A percentile compares a stretch with the other conserved stretches of the same genome.
phyloP scores from a whole-genome alignment of 331 rosid genomes.

The Acacia concinna region DNA sequence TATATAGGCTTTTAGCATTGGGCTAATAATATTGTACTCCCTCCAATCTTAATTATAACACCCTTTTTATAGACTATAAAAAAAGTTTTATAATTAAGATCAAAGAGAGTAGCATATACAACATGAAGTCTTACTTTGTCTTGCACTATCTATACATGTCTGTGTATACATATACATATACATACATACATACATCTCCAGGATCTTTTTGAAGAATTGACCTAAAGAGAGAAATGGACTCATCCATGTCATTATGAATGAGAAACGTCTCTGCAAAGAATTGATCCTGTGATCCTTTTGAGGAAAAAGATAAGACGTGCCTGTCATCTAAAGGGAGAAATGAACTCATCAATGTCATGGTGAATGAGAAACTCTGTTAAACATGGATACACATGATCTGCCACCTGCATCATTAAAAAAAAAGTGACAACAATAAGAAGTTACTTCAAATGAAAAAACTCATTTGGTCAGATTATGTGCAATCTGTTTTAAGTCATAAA shows the following conservation, averaged over 20 bases:
- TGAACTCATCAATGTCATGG: conserved; percentile 52
- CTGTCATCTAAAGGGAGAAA: not conserved
- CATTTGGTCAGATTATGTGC: not conserved
- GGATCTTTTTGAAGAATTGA: conserved; percentile 12
- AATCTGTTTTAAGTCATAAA: not conserved
- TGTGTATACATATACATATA: too few species aligned
- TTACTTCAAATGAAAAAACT: not conserved
- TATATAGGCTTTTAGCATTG: not conserved
- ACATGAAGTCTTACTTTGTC: conserved; percentile 6
- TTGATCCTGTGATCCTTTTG: conserved; percentile 15
- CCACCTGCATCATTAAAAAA: conserved; percentile 65
- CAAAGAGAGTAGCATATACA: too few species aligned
- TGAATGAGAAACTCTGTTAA: conserved; percentile 63
- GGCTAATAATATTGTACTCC: not conserved
- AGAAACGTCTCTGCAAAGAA: conserved; percentile 50
- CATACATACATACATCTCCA: not conserved
- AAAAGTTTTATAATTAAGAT: too few species aligned
- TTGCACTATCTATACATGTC: not conserved
- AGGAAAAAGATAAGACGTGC: conserved; percentile 20
- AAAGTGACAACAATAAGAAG: conserved; percentile 8
- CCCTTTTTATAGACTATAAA: too few species aligned
- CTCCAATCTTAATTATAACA: too few species aligned
- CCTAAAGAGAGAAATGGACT: conserved; percentile 15
- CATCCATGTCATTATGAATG: conserved; percentile 53
- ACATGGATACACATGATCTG: conserved; percentile 67